A percentile compares a stretch with the other conserved stretches of the same genome.
These are phyloP conservation scores for Stemphylium beticola DNA, from an alignment of 2,329 filamentous ascomycete species.

Conservation along the genomic window DNA sequence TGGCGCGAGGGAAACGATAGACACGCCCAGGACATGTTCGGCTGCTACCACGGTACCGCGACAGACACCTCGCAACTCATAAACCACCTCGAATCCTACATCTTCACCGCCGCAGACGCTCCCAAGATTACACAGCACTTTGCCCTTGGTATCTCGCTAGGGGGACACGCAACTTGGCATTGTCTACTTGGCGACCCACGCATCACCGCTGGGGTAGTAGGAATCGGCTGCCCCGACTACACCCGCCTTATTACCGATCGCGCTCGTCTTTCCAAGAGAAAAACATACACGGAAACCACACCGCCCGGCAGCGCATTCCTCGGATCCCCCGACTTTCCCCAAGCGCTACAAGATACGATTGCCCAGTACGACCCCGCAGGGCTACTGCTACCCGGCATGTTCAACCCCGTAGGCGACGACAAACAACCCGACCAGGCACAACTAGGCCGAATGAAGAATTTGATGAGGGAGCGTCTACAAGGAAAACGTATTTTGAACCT, in stretches of 20 bases:
- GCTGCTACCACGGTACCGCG: conserved; percentile 73
- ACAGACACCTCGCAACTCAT: conserved; percentile 78
- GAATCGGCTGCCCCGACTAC: conserved; percentile 92
- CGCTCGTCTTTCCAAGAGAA: conserved; percentile 71
- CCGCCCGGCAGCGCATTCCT: conserved; percentile 69
- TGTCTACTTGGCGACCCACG: conserved; percentile 77
- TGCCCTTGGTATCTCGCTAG: conserved; percentile 81
- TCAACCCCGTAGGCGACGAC: conserved; percentile 32
- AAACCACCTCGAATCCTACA: conserved; percentile 76
- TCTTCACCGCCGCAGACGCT: conserved; percentile 61
- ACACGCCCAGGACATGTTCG: conserved; percentile 94
- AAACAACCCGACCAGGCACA: conserved; percentile 45
- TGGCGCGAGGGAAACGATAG: conserved; percentile 80
- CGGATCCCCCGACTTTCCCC: conserved; percentile 79
- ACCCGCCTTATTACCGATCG: conserved; percentile 80
- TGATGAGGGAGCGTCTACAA: conserved; percentile 56
- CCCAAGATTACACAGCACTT: conserved; percentile 67
- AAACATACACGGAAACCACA: conserved; percentile 63
- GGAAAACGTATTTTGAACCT: conserved; percentile 46
- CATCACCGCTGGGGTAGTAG: conserved; percentile 76
- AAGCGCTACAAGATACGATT: conserved; percentile 67
- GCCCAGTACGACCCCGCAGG: conserved; percentile 75
- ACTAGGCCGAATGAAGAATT: conserved; percentile 30
- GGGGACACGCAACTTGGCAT: conserved; percentile 89
- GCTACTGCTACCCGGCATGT: conserved; percentile 63